phyloP scores from a whole-genome alignment of 257 asterid genomes.

The Avicennia marina region DNA sequence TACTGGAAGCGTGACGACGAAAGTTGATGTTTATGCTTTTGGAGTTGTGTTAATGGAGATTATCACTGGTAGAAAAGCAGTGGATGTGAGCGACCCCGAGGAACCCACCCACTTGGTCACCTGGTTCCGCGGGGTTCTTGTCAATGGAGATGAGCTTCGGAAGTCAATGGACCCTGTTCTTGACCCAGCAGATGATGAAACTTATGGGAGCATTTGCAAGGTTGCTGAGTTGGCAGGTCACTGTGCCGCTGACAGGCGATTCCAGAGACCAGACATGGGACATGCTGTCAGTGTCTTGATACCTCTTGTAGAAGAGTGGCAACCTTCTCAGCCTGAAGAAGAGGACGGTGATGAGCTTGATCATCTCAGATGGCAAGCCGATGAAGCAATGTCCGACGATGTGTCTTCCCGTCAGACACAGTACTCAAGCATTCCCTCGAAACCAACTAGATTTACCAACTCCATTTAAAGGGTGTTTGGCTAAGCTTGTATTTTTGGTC shows the following conservation, averaged over 20 bases:
- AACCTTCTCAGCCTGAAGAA: constrained; percentile 57
- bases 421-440: too few relatives aligned
- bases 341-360: too few relatives aligned
- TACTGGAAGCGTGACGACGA: constrained; percentile 87
- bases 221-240: constrained; percentile 88
- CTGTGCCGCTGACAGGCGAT: constrained; percentile 82
- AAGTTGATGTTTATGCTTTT: constrained; percentile 72
- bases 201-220: constrained; percentile 77
- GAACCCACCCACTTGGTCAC: constrained; percentile 84
- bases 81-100: constrained; percentile 78
- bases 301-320: constrained; percentile 93
- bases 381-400: too few relatives aligned
- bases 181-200: constrained; percentile 58
- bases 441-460: too few relatives aligned
- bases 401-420: too few relatives aligned
- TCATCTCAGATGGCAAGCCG: too few relatives aligned
- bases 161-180: constrained; percentile 70
- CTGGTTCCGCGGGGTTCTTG: constrained; percentile 87
- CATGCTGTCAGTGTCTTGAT: constrained; percentile 84
- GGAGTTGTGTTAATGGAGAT: constrained; percentile 92
- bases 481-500: too few relatives aligned
- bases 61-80: constrained; percentile 74
- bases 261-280: constrained; percentile 97
- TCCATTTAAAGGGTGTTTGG: too few relatives aligned
- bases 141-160: constrained; percentile 64